Conservation (phyloP, 2,329 filamentous ascomycete genomes). For the Clonostachys solani region DNA sequence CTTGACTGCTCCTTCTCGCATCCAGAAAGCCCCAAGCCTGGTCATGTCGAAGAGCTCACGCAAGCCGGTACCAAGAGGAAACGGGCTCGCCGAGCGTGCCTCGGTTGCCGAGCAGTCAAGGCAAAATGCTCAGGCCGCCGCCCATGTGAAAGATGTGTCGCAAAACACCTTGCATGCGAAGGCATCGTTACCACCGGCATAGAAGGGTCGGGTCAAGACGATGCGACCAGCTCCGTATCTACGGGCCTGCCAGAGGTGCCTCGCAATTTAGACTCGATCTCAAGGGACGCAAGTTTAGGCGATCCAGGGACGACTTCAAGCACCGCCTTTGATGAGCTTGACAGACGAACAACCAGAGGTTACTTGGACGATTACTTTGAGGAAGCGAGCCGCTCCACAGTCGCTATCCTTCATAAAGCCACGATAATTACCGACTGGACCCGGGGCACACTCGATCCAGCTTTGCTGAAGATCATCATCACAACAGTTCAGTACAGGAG, state of each 20-base stretch:
- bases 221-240: too few relatives aligned
- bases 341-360: too few relatives aligned
- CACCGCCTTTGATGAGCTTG: too few relatives aligned
- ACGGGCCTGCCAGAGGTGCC: too few relatives aligned
- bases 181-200: too few relatives aligned
- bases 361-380: constrained; percentile 14
- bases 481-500: constrained; percentile 5
- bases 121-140: constrained; percentile 24
- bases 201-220: too few relatives aligned
- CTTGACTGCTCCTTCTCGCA: constrained; percentile 1
- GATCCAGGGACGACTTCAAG: too few relatives aligned
- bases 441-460: constrained; percentile 8
- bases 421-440: constrained; percentile 15
- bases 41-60: constrained; percentile 8
- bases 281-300: too few relatives aligned
- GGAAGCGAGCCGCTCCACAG: constrained; percentile 7
- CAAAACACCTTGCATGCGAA: constrained; percentile 4
- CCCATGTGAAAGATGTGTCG: constrained; percentile 22
- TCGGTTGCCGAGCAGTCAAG: constrained; percentile 23
- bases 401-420: constrained; percentile 12
- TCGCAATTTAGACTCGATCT: too few relatives aligned
- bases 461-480: constrained; percentile 12
- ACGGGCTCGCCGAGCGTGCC: constrained; percentile 18
- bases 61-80: constrained; percentile 19
- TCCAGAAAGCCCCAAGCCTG: background rate